These are phyloP conservation scores for Plasmodium knowlesi DNA, from an alignment of 169 alveolate species.

Conservation along the genomic window DNA sequence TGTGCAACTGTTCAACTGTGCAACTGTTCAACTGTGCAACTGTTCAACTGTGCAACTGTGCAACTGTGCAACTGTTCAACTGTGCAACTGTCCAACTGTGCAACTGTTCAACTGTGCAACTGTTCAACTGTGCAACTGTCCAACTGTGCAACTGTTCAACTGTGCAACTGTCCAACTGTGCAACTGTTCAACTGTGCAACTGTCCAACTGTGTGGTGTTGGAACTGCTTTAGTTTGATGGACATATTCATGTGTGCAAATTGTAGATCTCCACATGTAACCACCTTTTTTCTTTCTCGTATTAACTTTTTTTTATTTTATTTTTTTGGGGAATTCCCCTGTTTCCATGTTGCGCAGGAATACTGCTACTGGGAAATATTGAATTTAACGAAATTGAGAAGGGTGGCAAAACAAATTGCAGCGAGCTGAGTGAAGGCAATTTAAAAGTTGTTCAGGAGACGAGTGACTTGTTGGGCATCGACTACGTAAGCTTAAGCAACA, in stretches of 20 bases:
- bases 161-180: neutral
- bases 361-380: constrained; percentile 84
- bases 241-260: neutral
- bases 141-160: neutral
- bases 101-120: neutral
- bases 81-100: neutral
- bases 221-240: neutral
- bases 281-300: neutral
- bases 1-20: neutral
- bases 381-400: constrained; percentile 77
- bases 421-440: constrained; percentile 43
- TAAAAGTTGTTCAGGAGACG: constrained; percentile 70
- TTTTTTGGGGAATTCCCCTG: neutral
- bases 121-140: neutral
- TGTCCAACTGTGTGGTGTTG: neutral
- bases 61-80: neutral
- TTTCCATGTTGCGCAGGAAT: constrained; percentile 69
- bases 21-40: neutral
- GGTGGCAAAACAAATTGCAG: constrained; percentile 82
- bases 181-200: neutral
- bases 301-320: too few species aligned
- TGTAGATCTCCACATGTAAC: neutral
- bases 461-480: constrained; percentile 80
- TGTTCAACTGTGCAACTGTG: neutral
- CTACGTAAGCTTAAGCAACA: constrained; percentile 49